Conservation (phyloP, 257 asterid genomes). For the Solanum chiquidenum region DNA sequence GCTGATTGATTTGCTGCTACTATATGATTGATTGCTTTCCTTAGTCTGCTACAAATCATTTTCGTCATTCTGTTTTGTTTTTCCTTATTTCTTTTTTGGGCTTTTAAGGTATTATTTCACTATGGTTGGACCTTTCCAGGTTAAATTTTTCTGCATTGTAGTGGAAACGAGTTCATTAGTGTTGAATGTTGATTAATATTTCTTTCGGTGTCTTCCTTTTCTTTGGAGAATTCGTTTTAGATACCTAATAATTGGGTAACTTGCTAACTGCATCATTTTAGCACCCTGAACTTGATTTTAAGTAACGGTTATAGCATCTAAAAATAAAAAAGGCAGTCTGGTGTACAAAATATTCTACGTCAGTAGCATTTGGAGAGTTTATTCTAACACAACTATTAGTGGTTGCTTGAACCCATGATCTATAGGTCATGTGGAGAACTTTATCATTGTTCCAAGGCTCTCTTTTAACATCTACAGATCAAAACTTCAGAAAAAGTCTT, state of each 20-base stretch:
- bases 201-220: neutral
- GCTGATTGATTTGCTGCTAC: no score
- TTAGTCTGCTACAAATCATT: no score
- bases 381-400: neutral
- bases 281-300: neutral
- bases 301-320: no score
- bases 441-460: neutral
- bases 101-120: neutral
- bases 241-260: neutral
- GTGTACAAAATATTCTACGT: neutral
- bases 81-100: neutral
- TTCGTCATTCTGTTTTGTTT: neutral
- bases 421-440: neutral
- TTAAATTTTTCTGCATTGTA: neutral
- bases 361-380: neutral
- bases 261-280: neutral
- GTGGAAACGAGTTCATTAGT: neutral
- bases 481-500: neutral
- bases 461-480: neutral
- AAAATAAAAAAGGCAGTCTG: neutral
- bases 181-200: neutral
- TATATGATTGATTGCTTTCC: no score
- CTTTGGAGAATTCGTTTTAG: neutral
- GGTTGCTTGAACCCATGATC: neutral
- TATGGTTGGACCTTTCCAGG: neutral